These are phyloP conservation scores for Boechera retrofracta DNA, from an alignment of 345 rosid genomes.

Conservation along the genomic window DNA sequence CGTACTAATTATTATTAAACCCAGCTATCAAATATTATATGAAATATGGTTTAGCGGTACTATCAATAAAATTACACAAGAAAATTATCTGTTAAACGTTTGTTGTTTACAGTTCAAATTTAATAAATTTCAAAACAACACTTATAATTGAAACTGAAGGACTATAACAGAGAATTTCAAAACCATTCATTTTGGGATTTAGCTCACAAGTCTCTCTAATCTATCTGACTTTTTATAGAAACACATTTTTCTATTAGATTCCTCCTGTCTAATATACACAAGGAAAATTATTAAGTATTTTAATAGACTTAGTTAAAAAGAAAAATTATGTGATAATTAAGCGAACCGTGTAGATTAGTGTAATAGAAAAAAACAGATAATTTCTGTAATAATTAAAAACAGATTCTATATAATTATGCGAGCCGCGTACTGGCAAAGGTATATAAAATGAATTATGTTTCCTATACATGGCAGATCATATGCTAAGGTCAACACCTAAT, in stretches of 20 bases:
- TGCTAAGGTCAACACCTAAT: constrained; percentile 37
- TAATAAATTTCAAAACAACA: not conserved
- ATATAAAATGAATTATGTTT: constrained; percentile 1
- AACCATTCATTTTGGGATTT: not conserved
- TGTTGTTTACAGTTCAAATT: not conserved
- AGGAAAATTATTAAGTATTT: not conserved
- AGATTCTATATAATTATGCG: not conserved
- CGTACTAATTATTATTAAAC: not conserved
- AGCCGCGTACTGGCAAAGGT: not conserved
- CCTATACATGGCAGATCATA: constrained; percentile 30
- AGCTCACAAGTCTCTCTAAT: not conserved
- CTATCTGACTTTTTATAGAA: not conserved
- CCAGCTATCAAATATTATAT: not conserved
- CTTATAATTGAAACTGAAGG: not conserved
- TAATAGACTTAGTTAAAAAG: not conserved
- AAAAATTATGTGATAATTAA: not conserved
- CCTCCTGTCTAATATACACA: constrained; percentile 22
- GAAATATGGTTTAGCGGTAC: not conserved
- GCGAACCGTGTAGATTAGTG: constrained; percentile 1
- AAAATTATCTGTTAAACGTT: not conserved
- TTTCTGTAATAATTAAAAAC: not conserved
- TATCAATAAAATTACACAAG: not conserved
- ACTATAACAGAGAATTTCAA: not conserved
- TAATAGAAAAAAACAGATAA: not conserved
- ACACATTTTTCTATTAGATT: constrained; percentile 17